Percentiles rank a stretch among this genome's conserved stretches.
These are phyloP conservation scores for Trichomonas gallinae DNA, from an alignment of 208 protist species.

Conservation along the genomic window DNA sequence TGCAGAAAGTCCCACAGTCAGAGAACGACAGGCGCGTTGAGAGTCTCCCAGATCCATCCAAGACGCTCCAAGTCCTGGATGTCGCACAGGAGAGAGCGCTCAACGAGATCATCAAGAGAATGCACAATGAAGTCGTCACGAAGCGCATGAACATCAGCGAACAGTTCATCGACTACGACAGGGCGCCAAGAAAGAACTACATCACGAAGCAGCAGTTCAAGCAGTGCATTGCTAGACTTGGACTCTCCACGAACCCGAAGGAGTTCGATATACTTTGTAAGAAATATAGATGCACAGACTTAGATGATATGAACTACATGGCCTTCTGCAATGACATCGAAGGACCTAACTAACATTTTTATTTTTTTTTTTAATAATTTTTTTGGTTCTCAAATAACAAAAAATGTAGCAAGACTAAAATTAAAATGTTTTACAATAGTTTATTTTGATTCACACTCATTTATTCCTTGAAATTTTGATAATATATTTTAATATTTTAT, in stretches of 20 bases:
- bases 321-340: neutral
- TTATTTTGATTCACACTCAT: too few relatives aligned
- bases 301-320: neutral
- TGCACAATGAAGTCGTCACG: neutral
- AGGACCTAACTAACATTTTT: neutral
- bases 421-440: too few relatives aligned
- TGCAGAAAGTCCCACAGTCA: neutral
- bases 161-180: neutral
- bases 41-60: neutral
- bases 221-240: neutral
- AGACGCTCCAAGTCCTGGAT: neutral
- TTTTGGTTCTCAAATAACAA: too few relatives aligned
- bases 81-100: neutral
- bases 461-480: too few relatives aligned
- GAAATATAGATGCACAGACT: neutral
- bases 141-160: neutral
- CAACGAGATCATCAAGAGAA: neutral
- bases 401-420: neutral
- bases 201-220: constrained; percentile 15
- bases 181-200: neutral
- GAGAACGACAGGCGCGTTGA: too few relatives aligned
- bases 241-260: neutral
- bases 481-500: too few relatives aligned
- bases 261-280: neutral
- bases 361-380: neutral